Base-by-base conservation (phyloP, 2,329 filamentous ascomycete species). In the Aureobasidium subglaciale region DNA sequence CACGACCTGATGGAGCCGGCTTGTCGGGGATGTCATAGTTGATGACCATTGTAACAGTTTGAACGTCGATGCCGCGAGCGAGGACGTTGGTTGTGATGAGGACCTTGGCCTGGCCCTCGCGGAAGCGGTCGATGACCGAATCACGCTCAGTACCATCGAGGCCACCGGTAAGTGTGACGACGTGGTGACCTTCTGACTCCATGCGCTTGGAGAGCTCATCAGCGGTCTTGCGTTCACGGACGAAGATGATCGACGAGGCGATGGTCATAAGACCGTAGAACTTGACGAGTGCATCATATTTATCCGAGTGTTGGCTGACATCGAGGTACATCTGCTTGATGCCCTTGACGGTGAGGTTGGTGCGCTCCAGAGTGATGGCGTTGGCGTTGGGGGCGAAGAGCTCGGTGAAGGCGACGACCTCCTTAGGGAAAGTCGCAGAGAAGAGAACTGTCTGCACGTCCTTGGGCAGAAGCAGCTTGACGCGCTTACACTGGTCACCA, bases 301-400 rank as follows among this genome's bases (percentile, higher is more conserved):
- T 97, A 65, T 88, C 84, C 32, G 84, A 75, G 62, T 95, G 88
- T 30, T 80, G 79, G 20, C 87, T 82, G 66, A 92, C 97, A 71
- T 99, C 93, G 69, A 99, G 89, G 69, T 95, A 99, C 75, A 99
- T 89, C 68, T 99, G 93, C 62, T 92, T 95, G 69, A 99, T 99
- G 20, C 93, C 93, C 70, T 93, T 90, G 59, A 99, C 92, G 0
- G 92, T 97, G 64, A 97, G 83, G 68, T 99, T 90, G 64, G 95
- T 87, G 59, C 91, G 88, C 65, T 89, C 70, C 52, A 99, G 79
- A 42, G 88, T 93, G 67, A 99, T 87, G 63, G 88, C 80, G 71
- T 96, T 92, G 49, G 93, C 86, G 41, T 85, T 82, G 1, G 91
- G 90, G 5, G 92, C 90, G 68, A 96, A 99, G 61, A 82, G 83